Evolutionary conservation across 129 eudicot species (phyloP), one percentile per base, ranked within the genome.

Genomic region (Pulicaria dysenterica): DNA sequence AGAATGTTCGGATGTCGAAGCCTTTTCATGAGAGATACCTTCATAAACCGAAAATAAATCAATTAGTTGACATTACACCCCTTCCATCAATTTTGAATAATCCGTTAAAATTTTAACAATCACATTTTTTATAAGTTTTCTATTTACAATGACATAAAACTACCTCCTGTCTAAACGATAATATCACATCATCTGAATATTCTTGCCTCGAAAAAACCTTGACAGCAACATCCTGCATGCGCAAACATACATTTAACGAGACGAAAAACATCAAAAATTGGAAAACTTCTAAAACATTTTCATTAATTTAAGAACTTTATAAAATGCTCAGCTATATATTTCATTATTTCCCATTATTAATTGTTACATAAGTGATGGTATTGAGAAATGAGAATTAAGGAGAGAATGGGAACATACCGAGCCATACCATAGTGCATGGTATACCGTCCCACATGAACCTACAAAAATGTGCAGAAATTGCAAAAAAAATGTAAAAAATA

Each of bases 361-460:
- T 43, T n/a, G 42, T 17, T 73, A 61, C 58, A 48, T 40, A 46
- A 40, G 13, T 19, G 16, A 63, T 51, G n/a, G 63, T 50, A 47
- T 55, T 50, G 63, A 63, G 7, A 34, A 73, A 16, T 6, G 45
- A 64, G 45, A 41, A 50, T 14, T 50, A 64, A 64, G 66, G 79
- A 70, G 76, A 75, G 85, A 67, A 7, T 68, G 79, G 75, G 82
- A 85, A 87, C 97, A 70, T 95, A 95, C 99, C 79, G 99, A 95
- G 81, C 99, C 99, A 83, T 83, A 85, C 99, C 99, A 95, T 85
- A 86, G 78, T 64, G 89, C 99, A 84, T 95, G 99, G 73, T 90
- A 94, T 49, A 94, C 99, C 51, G 96, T 88, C 81, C 97, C 97
- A 84, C 99, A 94, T 60, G 99, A 90, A 80, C 99, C 99, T 95